Conservation (phyloP, 805 yeast genomes). For the Lachancea waltii region DNA sequence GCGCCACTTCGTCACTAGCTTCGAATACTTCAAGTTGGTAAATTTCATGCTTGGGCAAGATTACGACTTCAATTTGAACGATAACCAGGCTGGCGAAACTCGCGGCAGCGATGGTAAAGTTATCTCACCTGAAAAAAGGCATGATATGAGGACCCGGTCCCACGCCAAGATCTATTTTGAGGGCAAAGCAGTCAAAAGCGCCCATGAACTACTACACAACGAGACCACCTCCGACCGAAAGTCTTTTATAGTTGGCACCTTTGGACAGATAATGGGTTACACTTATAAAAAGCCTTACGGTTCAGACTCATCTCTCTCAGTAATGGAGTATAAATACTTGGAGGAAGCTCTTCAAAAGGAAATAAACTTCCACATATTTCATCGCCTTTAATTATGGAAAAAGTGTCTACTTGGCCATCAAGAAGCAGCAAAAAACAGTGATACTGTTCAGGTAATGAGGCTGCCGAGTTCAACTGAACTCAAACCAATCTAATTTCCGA, state of each 20-base stretch:
- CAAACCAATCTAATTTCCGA: no score
- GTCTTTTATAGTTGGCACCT: constrained; percentile 7
- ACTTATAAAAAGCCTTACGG: constrained; percentile 7
- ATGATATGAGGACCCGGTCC: constrained; percentile 18
- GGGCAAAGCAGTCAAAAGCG: constrained; percentile 17
- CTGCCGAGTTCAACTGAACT: no score
- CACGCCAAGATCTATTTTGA: constrained; percentile 17
- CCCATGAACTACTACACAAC: constrained; percentile 11
- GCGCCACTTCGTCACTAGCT: constrained; percentile 17
- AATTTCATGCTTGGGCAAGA: constrained; percentile 16
- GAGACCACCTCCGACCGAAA: constrained; percentile 12
- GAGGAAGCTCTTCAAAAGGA: constrained; percentile 7
- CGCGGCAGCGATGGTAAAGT: constrained; percentile 20
- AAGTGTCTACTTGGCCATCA: background rate
- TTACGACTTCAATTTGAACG: constrained; percentile 15
- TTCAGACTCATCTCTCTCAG: constrained; percentile 7
- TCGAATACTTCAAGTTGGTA: constrained; percentile 17
- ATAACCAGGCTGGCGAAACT: constrained; percentile 16
- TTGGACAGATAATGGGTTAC: constrained; percentile 8
- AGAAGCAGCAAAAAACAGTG: no score
- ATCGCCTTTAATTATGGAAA: background rate
- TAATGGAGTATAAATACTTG: constrained; percentile 9
- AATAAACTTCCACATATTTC: constrained; percentile 8
- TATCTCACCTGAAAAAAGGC: constrained; percentile 18
- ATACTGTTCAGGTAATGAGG: no score